Evolutionary conservation across 1,139 yeast species (phyloP).

Genomic region (Debaryomycetaceae sp.): DNA sequence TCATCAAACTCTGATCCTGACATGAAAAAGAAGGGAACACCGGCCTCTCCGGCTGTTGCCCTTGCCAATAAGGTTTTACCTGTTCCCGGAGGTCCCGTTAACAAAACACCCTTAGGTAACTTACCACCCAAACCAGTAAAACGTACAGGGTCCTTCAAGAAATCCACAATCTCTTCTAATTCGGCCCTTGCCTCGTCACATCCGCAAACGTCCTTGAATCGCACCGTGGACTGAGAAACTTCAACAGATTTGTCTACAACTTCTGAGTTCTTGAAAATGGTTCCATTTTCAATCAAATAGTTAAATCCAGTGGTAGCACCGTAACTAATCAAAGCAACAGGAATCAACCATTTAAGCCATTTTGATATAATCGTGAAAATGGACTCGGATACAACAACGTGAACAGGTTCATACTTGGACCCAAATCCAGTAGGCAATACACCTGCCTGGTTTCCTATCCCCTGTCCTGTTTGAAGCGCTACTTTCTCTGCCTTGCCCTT

Average conservation of each 20-base stretch:
- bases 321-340: slow-evolving; percentile 69
- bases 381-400: slow-evolving; percentile 86
- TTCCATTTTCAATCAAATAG: slow-evolving; percentile 79
- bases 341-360: slow-evolving; percentile 88
- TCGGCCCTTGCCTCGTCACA: slow-evolving; percentile 98
- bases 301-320: slow-evolving; percentile 75
- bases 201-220: slow-evolving; percentile 92
- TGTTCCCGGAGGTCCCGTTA: slow-evolving; percentile 99
- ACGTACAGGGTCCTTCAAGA: slow-evolving; percentile 91
- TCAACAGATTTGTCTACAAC: slow-evolving; percentile 77
- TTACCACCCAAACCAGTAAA: slow-evolving; percentile 97
- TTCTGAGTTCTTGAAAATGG: slow-evolving; percentile 74
- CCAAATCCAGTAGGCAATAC: slow-evolving; percentile 41
- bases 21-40: slow-evolving; percentile 98
- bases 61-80: slow-evolving; percentile 97
- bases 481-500: slow-evolving; percentile 70
- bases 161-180: slow-evolving; percentile 93
- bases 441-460: slow-evolving; percentile 15
- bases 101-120: slow-evolving; percentile 91
- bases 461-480: slow-evolving; percentile 16
- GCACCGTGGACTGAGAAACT: slow-evolving; percentile 81
- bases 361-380: slow-evolving; percentile 72
- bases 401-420: slow-evolving; percentile 70
- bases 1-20: slow-evolving; percentile 98
- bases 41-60: slow-evolving; percentile 99